These are phyloP conservation scores for Nannochloropsis salina DNA, from an alignment of 108 stramenopile genomes.

Conservation along the genomic window DNA sequence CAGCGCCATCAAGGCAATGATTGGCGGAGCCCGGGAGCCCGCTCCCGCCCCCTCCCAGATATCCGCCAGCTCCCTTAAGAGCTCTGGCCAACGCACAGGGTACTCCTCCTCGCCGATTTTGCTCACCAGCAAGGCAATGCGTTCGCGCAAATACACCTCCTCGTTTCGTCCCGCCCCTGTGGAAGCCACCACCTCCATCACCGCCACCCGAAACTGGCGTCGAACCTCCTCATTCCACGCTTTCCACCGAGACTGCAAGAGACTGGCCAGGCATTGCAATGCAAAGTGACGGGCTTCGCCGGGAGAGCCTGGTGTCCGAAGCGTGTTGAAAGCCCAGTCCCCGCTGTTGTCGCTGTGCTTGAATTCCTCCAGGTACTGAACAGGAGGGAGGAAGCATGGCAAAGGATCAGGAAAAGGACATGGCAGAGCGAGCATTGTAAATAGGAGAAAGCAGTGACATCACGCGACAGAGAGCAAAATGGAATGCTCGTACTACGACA, in stretches of 20 bases:
- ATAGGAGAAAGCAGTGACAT: neutral
- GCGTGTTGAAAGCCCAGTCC: neutral
- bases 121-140: neutral
- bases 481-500: neutral
- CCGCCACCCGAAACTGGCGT: neutral
- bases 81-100: neutral
- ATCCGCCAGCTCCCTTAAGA: neutral
- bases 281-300: neutral
- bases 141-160: neutral
- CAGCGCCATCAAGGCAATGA: neutral
- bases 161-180: neutral
- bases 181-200: neutral
- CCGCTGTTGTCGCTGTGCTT: neutral
- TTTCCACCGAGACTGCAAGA: slow-evolving; percentile 17
- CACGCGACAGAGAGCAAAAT: neutral
- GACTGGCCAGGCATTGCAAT: neutral
- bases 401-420: neutral
- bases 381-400: neutral
- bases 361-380: slow-evolving; percentile 2
- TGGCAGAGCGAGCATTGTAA: neutral
- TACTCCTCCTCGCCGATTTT: slow-evolving; percentile 15
- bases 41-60: neutral
- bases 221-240: neutral
- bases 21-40: neutral
- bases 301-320: neutral